A percentile compares a stretch with the other conserved stretches of the same genome.
phyloP scores from a whole-genome alignment of 2,329 filamentous ascomycete species.

The Blumeriella jaapii region DNA sequence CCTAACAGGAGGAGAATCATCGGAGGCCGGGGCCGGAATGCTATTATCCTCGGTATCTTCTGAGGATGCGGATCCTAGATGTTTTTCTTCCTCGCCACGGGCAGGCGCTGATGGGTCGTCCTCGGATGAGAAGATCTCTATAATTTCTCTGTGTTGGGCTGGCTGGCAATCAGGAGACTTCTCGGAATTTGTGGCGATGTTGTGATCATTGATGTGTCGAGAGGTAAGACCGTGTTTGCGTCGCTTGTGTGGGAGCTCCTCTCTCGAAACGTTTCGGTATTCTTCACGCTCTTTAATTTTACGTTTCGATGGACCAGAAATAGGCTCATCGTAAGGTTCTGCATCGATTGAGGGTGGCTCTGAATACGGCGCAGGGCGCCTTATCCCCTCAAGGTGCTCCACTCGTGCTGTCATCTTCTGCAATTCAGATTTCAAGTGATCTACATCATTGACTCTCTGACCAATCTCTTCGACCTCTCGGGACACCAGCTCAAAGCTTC shows the following conservation, averaged over 20 bases:
- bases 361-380: not conserved
- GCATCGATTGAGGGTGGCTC: not conserved
- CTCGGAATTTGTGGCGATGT: not conserved
- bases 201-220: not conserved
- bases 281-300: not conserved
- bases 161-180: not conserved
- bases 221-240: not conserved
- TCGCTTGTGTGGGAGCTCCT: too few relatives aligned
- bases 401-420: constrained; percentile 15
- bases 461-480: constrained; percentile 15
- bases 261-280: not conserved
- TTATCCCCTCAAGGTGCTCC: constrained; percentile 8
- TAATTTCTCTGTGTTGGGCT: not conserved
- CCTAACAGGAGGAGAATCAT: too few relatives aligned
- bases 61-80: too few relatives aligned
- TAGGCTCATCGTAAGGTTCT: too few relatives aligned
- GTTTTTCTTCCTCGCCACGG: not conserved
- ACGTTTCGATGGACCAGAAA: not conserved
- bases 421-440: constrained; percentile 19
- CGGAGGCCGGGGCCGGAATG: too few relatives aligned
- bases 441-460: constrained; percentile 20
- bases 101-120: not conserved
- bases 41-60: too few relatives aligned
- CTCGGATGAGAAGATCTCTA: not conserved
- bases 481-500: constrained; percentile 14